Evolutionary conservation across 208 protist genomes (phyloP).

Genomic region (Leishmania arabica): DNA sequence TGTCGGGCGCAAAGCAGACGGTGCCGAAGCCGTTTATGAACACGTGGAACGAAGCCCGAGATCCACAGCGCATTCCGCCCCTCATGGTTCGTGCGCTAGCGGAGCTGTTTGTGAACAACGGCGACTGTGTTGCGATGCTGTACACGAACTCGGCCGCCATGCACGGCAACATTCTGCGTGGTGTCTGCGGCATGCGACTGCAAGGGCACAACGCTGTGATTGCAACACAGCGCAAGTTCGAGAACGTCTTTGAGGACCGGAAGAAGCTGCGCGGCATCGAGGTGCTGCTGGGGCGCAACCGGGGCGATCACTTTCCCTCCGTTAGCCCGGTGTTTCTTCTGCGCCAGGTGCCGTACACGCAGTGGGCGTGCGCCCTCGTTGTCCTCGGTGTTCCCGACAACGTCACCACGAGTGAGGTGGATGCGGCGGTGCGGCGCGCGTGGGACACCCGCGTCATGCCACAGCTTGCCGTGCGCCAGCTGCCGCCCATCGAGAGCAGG

Average conservation of each 20-base stretch:
- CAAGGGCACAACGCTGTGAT: constrained; percentile 85
- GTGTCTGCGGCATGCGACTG: constrained; percentile 64
- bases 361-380: constrained; percentile 70
- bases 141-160: constrained; percentile 95
- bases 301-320: constrained; percentile 70
- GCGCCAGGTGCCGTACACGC: constrained; percentile 57
- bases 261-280: constrained; percentile 82
- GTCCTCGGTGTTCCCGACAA: constrained; percentile 42
- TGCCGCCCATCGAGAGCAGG: constrained; percentile 47
- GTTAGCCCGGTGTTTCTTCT: constrained; percentile 67
- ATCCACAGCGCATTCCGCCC: constrained; percentile 52
- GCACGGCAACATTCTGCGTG: constrained; percentile 90
- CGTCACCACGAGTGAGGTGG: constrained; percentile 36
- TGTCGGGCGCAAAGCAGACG: constrained; percentile 41
- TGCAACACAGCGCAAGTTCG: constrained; percentile 75
- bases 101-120: constrained; percentile 83
- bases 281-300: constrained; percentile 76
- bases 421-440: constrained; percentile 37
- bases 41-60: constrained; percentile 72
- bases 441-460: constrained; percentile 56
- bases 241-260: constrained; percentile 88
- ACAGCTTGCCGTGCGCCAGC: constrained; percentile 18
- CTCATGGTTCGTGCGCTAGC: constrained; percentile 57
- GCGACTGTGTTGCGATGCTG: constrained; percentile 89
- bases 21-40: constrained; percentile 63